Evolutionary conservation across 1,284 basidiomycete species (phyloP), one percentile per base, ranked within the genome.

Genomic region (Sporisorium scitamineum): DNA sequence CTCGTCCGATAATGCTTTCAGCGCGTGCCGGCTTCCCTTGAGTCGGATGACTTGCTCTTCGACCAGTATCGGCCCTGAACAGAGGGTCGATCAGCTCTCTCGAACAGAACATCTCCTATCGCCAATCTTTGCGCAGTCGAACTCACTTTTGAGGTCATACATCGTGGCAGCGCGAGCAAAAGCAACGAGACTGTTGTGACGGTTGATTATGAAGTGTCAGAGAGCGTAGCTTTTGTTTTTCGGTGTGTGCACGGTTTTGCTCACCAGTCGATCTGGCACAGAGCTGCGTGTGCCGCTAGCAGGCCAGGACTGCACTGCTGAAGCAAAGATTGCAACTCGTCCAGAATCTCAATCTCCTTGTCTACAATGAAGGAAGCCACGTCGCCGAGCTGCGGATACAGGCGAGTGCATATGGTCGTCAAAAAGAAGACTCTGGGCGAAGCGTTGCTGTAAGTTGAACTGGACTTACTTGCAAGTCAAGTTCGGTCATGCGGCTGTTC

Each of bases 221-320:
- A n/a, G 26, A 47, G 11, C 8, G 7, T 10, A 8, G 27, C 9
- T 2, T 11, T n/a, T n/a, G 6, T 8, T 34, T 27, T 26, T 2
- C 26, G 20, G 2, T 14, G 26, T 16, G 22, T 11, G 3, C 10
- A n/a, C 26, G 14, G 3, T n/a, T 13, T 8, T 1, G 11, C 69
- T 45, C 39, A 77, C 75, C 75, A 77, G 56, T 77, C 75, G 18
- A 77, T 63, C 47, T 77, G 63, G 5, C 50, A 48, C 2, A 70
- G 42, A n/a, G 63, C 60, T 31, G 52, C 37, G 29, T 75, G 61
- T 0, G 72, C 60, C 3, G 39, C 29, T 8, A 67, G 57, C 20
- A 67, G 55, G 1, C 41, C 29, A 2, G 60, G 60, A 42, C 70
- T 63, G 52, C 63, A 67, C 27, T 61, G 34, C 11, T 63, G 22